Evolutionary conservation across 495 filamentous ascomycete genomes (phyloP).

Genomic region (Coniosporium apollinis): DNA sequence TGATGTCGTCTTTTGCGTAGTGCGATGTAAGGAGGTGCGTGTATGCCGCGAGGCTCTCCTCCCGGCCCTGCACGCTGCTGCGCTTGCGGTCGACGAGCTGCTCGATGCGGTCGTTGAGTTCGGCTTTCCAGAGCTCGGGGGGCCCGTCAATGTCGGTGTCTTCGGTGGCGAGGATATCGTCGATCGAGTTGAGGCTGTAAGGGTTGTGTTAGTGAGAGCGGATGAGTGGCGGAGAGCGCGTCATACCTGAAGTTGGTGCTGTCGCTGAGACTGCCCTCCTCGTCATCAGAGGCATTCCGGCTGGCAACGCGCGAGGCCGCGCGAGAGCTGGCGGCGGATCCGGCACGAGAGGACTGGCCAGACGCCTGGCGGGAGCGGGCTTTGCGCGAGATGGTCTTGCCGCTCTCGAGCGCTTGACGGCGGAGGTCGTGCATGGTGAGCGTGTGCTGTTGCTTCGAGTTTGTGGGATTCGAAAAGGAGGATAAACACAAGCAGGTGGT

Average conservation of each 20-base stretch:
- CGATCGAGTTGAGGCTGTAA: conserved; percentile 27
- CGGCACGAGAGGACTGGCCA: conserved; percentile 41
- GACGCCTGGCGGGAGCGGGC: conserved; percentile 58
- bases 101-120: conserved; percentile 53
- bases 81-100: conserved; percentile 79
- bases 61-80: conserved; percentile 63
- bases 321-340: conserved; percentile 45
- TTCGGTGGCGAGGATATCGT: conserved; percentile 40
- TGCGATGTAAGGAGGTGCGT: conserved; percentile 56
- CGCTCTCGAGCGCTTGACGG: conserved; percentile 68
- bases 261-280: conserved; percentile 52
- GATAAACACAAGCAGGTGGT: no score
- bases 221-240: not conserved
- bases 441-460: no score
- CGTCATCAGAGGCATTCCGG: conserved; percentile 58
- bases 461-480: conserved; percentile 2
- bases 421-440: conserved; percentile 54
- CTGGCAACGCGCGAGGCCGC: conserved; percentile 36
- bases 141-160: conserved; percentile 31
- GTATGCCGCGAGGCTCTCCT: conserved; percentile 53
- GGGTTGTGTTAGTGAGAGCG: conserved; percentile 9
- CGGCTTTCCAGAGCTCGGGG: conserved; percentile 44
- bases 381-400: conserved; percentile 87
- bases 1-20: conserved; percentile 52
- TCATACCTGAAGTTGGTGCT: conserved; percentile 56